Evolutionary conservation across 2,329 filamentous ascomycete species (phyloP).

Genomic region (Mollisiaceae sp.): DNA sequence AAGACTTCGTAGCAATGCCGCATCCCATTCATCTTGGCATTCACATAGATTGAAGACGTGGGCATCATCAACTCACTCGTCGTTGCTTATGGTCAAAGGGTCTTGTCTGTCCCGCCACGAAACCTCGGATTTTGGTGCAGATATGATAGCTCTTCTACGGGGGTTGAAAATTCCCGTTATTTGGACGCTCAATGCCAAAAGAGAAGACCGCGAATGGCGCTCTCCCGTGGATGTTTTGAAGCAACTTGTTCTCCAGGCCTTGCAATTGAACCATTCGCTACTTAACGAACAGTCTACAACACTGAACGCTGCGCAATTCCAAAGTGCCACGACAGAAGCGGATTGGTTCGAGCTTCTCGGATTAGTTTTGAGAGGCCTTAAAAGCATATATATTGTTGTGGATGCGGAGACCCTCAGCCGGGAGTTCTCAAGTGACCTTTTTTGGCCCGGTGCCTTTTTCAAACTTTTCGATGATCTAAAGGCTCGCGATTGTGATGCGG

Average conservation of each 20-base stretch:
- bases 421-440: neutral
- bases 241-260: constrained; percentile 19
- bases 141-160: constrained; percentile 7
- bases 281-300: constrained; percentile 8
- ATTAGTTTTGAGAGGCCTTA: constrained; percentile 16
- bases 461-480: constrained; percentile 1
- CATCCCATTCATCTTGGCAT: neutral
- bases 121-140: constrained; percentile 14
- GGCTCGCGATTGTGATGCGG: neutral
- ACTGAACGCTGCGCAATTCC: constrained; percentile 12
- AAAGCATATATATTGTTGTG: constrained; percentile 22
- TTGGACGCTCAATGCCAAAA: constrained; percentile 9
- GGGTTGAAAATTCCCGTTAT: constrained; percentile 1
- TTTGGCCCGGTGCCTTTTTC: neutral
- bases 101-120: constrained; percentile 10
- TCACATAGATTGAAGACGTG: constrained; percentile 17
- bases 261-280: constrained; percentile 15
- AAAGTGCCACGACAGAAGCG: constrained; percentile 19
- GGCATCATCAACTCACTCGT: constrained; percentile 14
- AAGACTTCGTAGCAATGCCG: neutral
- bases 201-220: neutral
- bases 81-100: constrained; percentile 18
- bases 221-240: constrained; percentile 13
- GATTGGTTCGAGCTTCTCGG: constrained; percentile 24
- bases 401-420: constrained; percentile 20